Evolutionary conservation across 352 stramenopile species (phyloP).

Genomic region (Globisporangium carolinianum): DNA sequence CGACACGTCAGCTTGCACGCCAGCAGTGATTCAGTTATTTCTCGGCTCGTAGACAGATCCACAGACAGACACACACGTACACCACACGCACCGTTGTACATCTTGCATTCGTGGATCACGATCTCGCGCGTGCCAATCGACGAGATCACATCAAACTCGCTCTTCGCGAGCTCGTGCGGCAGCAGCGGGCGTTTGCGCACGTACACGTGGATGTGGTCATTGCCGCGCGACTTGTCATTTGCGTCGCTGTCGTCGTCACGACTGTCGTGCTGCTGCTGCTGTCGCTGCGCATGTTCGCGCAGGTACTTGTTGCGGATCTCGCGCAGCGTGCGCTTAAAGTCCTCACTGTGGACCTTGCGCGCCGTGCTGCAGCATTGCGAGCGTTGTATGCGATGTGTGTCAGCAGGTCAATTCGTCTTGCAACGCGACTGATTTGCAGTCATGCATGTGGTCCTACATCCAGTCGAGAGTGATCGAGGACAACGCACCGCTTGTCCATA

Average conservation of each 20-base stretch:
- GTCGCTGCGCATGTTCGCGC: constrained; percentile 19
- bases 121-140: constrained; percentile 49
- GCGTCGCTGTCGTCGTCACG: not conserved
- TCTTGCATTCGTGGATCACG: constrained; percentile 86
- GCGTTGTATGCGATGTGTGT: too few species aligned
- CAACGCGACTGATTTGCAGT: too few species aligned
- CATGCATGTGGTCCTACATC: not conserved
- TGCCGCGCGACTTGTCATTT: constrained; percentile 11
- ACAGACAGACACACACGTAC: not conserved
- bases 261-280: not conserved
- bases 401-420: too few species aligned
- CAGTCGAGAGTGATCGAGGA: not conserved
- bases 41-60: constrained; percentile 18
- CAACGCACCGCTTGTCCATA: constrained; percentile 64
- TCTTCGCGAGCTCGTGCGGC: constrained; percentile 72
- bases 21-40: not conserved
- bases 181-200: constrained; percentile 87
- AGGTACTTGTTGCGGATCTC: constrained; percentile 21
- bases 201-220: constrained; percentile 72
- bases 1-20: too few species aligned
- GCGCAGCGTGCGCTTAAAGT: constrained; percentile 42
- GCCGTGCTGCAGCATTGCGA: constrained; percentile 31
- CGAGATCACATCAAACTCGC: constrained; percentile 86
- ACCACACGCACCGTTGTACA: constrained; percentile 54
- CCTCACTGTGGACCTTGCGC: constrained; percentile 49